Conservation (phyloP, 768 basidiomycete species). For the Boletus rubescentipes region DNA sequence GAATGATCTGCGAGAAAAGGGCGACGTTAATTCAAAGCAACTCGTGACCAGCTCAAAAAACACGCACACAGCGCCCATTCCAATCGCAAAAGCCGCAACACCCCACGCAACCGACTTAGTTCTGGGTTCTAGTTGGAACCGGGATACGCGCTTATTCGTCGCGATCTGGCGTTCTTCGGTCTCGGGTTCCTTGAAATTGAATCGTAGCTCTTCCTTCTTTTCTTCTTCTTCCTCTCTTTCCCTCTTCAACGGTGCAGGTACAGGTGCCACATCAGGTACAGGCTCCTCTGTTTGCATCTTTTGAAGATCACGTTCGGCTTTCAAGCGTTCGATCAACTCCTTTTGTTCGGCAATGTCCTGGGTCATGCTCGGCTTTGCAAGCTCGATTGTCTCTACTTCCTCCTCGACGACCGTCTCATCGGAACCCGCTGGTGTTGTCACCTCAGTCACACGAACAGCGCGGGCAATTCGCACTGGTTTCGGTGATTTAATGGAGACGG, state of each 20-base stretch:
- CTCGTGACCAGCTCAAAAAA: neutral
- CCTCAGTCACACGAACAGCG: conserved; percentile 28
- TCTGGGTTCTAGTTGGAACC: conserved; percentile 60
- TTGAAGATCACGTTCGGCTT: conserved; percentile 52
- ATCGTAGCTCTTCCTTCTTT: conserved; percentile 50
- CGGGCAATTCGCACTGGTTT: conserved; percentile 24
- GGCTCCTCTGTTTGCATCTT: conserved; percentile 25
- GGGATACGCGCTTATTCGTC: conserved; percentile 62
- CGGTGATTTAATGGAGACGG: conserved; percentile 37
- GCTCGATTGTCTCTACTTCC: conserved; percentile 55
- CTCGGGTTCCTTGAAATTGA: conserved; percentile 73
- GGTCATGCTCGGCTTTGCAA: conserved; percentile 61
- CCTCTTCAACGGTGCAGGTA: conserved; percentile 44
- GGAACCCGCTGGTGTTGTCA: conserved; percentile 50
- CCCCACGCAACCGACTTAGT: conserved; percentile 84
- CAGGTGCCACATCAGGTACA: conserved; percentile 9
- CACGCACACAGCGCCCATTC: conserved; percentile 77
- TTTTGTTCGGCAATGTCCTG: conserved; percentile 78
- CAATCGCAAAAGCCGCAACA: conserved; percentile 78
- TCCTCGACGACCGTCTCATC: conserved; percentile 70
- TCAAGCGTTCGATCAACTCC: conserved; percentile 71
- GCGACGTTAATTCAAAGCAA: neutral
- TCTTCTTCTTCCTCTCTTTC: conserved; percentile 42
- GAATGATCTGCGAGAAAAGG: conserved; percentile 41
- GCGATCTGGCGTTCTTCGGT: conserved; percentile 53